Evolutionary conservation across 768 basidiomycete genomes (phyloP), one percentile per base, ranked within the genome.

Genomic region (Boletus insuetus): DNA sequence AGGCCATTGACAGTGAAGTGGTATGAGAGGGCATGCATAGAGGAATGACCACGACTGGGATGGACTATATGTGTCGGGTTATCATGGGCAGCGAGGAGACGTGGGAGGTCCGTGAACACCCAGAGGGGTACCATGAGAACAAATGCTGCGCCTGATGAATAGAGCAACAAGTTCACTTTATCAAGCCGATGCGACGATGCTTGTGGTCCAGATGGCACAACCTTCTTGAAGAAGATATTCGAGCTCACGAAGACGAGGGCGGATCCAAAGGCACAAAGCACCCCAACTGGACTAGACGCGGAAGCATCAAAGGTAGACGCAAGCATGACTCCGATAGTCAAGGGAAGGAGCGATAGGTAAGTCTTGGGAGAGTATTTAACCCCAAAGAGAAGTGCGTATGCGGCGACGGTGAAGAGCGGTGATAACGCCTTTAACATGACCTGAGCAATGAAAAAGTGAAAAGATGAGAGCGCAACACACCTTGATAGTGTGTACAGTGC

Each of bases 201-300:
- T 49, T 79, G 79, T 9, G 82, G 78, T 43, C 67, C 63, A 22
- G 76, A 70, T 3, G 97, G 97, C 82, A 99, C 88, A 59, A 98
- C 86, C 77, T 96, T 98, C 75, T 99, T 99, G 82, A 96, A 98
- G 72, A 95, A 97, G 64, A 99, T 98, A 73, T 99, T 99, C 59
- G 94, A 95, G 62, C 89, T 89, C 58, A 99, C 97, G 69, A 99
- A 98, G 60, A 99, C 86, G 54, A 99, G 74, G 31, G 97, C 97
- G 12, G 94, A 97, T 16, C 96, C 96, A 66, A 99, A 94, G 4
- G 97, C 96, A 71, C 91, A 97, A 26, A 97, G 75, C n/a, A 99
- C 74, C 13, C 97, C 97, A 26, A 88, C 74, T 19, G 82, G 71
- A 68, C 94, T 95, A 46, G 94, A 95, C 4, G 86, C 85, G 1